These are phyloP conservation scores for Fusarium circinatum DNA, from an alignment of 2,329 filamentous ascomycete species.

Conservation along the genomic window DNA sequence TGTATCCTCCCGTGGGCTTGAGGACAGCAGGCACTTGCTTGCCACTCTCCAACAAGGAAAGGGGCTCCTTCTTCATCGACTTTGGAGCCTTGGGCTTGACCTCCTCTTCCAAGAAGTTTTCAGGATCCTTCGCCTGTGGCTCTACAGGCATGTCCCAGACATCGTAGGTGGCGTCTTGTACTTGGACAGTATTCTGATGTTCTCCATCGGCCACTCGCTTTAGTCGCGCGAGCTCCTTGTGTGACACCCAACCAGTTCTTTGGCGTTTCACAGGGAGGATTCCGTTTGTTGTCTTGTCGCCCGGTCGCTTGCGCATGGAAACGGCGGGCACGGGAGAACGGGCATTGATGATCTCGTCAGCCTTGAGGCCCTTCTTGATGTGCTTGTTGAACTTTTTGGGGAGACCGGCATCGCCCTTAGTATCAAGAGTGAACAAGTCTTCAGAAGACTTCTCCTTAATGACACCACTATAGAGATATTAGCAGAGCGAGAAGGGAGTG, in stretches of 20 bases:
- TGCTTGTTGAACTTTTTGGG: slow-evolving; percentile 72
- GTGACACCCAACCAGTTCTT: slow-evolving; percentile 81
- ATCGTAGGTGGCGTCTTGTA: slow-evolving; percentile 77
- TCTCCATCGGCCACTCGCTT: slow-evolving; percentile 81
- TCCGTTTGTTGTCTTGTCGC: slow-evolving; percentile 76
- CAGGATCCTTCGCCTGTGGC: slow-evolving; percentile 51
- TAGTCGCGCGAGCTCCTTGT: slow-evolving; percentile 84
- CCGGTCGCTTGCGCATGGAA: slow-evolving; percentile 78
- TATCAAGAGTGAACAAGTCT: slow-evolving; percentile 87
- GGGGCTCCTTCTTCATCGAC: slow-evolving; percentile 79
- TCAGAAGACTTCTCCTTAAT: slow-evolving; percentile 84
- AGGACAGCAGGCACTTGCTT: slow-evolving; percentile 82
- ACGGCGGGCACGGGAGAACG: slow-evolving; percentile 86
- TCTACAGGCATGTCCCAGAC: slow-evolving; percentile 72
- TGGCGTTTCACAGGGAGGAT: slow-evolving; percentile 78
- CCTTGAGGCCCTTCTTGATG: slow-evolving; percentile 81
- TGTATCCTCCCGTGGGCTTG: slow-evolving; percentile 83
- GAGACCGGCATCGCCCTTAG: slow-evolving; percentile 74
- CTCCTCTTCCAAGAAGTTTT: slow-evolving; percentile 71
- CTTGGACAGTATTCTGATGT: slow-evolving; percentile 63
- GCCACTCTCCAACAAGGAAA: slow-evolving; percentile 84
- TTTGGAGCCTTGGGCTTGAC: slow-evolving; percentile 76
- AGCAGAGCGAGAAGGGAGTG: slow-evolving; percentile 2
- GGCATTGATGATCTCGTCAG: slow-evolving; percentile 89
- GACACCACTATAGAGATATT: slow-evolving; percentile 71